Evolutionary conservation across 2,329 filamentous ascomycete species (phyloP).

Genomic region (Paracoccidioides brasiliensis): DNA sequence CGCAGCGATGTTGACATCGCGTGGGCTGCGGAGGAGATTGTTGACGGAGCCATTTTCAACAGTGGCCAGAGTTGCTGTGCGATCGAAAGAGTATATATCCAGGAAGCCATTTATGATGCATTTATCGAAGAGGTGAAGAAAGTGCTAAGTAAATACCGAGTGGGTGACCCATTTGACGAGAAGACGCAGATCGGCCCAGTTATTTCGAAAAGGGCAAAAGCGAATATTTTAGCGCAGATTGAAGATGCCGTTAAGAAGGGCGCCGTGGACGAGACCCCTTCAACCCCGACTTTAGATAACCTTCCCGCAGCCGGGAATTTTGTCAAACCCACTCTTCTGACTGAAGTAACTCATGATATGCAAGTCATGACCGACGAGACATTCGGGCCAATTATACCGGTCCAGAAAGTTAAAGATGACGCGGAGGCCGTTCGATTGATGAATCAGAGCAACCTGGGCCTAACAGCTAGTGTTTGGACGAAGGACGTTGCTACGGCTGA

Average conservation of each 20-base stretch:
- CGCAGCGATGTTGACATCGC: constrained; percentile 71
- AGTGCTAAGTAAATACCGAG: constrained; percentile 65
- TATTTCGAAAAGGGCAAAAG: constrained; percentile 64
- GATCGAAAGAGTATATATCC: constrained; percentile 82
- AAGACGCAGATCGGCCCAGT: constrained; percentile 78
- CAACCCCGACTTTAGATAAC: constrained; percentile 61
- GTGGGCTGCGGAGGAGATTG: constrained; percentile 89
- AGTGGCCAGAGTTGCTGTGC: constrained; percentile 97
- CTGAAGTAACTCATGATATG: constrained; percentile 70
- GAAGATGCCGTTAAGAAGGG: constrained; percentile 72
- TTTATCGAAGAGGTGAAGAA: constrained; percentile 70
- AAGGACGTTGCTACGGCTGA: constrained; percentile 67
- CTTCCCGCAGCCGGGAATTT: constrained; percentile 73
- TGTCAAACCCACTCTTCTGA: constrained; percentile 72
- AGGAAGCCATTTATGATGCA: constrained; percentile 67
- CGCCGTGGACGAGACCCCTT: constrained; percentile 70
- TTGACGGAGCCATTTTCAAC: constrained; percentile 94
- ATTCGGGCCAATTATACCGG: constrained; percentile 81
- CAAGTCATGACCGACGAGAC: constrained; percentile 85
- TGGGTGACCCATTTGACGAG: constrained; percentile 76
- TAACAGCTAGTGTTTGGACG: constrained; percentile 96
- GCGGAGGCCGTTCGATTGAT: constrained; percentile 71
- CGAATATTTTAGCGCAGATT: constrained; percentile 65
- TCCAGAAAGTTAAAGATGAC: constrained; percentile 74
- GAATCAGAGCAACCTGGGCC: constrained; percentile 89